Percentiles rank a stretch among this genome's conserved stretches.
These are phyloP conservation scores for Spergularia azorica DNA, from an alignment of 179 eudicot genomes.

Conservation along the genomic window DNA sequence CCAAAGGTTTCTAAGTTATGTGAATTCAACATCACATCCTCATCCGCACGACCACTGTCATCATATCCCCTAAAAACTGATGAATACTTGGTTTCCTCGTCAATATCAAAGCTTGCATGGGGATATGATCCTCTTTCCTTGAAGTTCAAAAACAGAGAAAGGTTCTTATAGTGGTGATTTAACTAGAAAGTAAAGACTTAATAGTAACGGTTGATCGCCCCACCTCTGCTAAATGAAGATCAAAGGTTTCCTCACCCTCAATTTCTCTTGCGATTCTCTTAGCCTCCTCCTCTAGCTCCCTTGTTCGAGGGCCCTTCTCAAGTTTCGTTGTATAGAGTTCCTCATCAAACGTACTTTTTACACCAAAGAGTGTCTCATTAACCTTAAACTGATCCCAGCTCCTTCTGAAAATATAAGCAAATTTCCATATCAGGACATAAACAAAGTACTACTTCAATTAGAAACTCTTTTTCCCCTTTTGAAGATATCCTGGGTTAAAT, in stretches of 20 bases:
- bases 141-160: conserved; percentile 14
- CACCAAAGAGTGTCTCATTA: conserved; percentile 87
- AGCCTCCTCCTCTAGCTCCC: conserved; percentile 84
- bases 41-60: conserved; percentile 80
- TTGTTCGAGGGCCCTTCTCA: conserved; percentile 85
- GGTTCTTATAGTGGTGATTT: neutral
- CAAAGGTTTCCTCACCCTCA: conserved; percentile 92
- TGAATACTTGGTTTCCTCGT: conserved; percentile 92
- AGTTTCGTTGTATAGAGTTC: conserved; percentile 95
- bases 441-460: neutral
- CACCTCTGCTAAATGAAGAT: conserved; percentile 98
- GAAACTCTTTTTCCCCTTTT: neutral
- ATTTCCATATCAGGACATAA: conserved; percentile 22
- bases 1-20: conserved; percentile 78
- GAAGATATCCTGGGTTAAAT: neutral
- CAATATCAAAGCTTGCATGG: conserved; percentile 61
- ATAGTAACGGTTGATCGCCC: conserved; percentile 19
- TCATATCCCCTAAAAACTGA: conserved; percentile 80
- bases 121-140: conserved; percentile 83
- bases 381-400: conserved; percentile 97
- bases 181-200: neutral
- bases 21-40: conserved; percentile 57
- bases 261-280: conserved; percentile 91
- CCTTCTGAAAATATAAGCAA: conserved; percentile 39
- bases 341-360: conserved; percentile 93